These are phyloP conservation scores for Gamarada debralockiae DNA, from an alignment of 495 filamentous ascomycete genomes.

Conservation along the genomic window DNA sequence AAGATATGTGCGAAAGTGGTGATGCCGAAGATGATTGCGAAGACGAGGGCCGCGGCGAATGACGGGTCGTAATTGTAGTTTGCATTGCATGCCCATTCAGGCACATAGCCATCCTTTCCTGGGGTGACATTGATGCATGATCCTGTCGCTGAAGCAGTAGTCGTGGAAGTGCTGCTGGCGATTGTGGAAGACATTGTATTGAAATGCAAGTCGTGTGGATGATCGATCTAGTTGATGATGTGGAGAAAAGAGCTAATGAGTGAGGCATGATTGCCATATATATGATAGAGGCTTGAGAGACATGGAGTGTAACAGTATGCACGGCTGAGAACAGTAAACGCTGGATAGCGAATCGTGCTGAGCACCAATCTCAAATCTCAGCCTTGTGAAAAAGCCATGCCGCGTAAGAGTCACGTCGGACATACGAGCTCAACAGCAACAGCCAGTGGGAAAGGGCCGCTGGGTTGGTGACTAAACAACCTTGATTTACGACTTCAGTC, in stretches of 20 bases:
- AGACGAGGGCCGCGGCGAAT: constrained; percentile 33
- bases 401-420: no score
- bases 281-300: no score
- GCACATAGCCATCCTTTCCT: constrained; percentile 38
- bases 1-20: constrained; percentile 28
- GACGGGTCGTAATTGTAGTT: constrained; percentile 36
- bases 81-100: constrained; percentile 34
- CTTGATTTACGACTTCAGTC: no score
- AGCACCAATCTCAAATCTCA: no score
- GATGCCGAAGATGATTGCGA: constrained; percentile 33
- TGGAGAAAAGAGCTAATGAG: background rate
- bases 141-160: constrained; percentile 13
- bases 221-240: background rate
- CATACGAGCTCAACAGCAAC: no score
- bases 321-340: no score
- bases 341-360: no score
- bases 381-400: no score
- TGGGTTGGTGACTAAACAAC: no score
- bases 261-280: background rate
- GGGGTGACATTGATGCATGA: constrained; percentile 27
- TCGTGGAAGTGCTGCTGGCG: constrained; percentile 4
- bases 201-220: background rate
- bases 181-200: constrained; percentile 21
- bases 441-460: no score
- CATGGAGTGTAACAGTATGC: no score